Evolutionary conservation across 768 basidiomycete genomes (phyloP).

Genomic region (Agrocybe pediades): DNA sequence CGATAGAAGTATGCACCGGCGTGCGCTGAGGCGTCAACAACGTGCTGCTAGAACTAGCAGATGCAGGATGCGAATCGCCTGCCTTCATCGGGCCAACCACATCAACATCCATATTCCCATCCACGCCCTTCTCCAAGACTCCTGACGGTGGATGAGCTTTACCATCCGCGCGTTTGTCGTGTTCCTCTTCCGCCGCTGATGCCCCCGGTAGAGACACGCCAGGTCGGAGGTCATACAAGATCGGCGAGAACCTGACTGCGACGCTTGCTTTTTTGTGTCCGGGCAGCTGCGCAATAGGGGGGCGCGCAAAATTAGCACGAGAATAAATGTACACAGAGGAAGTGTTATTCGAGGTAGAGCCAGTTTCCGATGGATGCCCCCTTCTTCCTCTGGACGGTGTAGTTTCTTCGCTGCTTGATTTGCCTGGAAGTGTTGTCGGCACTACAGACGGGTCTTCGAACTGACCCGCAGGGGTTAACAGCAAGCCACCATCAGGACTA

Average conservation of each 20-base stretch:
- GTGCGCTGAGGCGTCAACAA: slow-evolving; percentile 36
- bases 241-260: slow-evolving; percentile 90
- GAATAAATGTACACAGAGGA: slow-evolving; percentile 92
- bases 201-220: slow-evolving; percentile 48
- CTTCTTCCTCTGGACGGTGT: slow-evolving; percentile 62
- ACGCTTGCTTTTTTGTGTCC: slow-evolving; percentile 97
- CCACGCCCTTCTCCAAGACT: slow-evolving; percentile 66
- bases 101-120: slow-evolving; percentile 64
- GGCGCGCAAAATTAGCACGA: slow-evolving; percentile 89
- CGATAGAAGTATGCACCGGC: slow-evolving; percentile 33
- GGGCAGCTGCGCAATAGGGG: slow-evolving; percentile 92
- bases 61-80: slow-evolving; percentile 10
- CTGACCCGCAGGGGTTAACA: slow-evolving; percentile 95
- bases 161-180: slow-evolving; percentile 26
- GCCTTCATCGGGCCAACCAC: slow-evolving; percentile 43
- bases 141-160: slow-evolving; percentile 41
- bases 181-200: slow-evolving; percentile 20
- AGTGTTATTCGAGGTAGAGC: slow-evolving; percentile 48
- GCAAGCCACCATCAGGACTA: slow-evolving; percentile 90
- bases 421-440: slow-evolving; percentile 15
- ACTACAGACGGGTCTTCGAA: slow-evolving; percentile 88
- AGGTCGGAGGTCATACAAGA: slow-evolving; percentile 87
- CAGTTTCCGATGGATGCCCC: slow-evolving; percentile 40
- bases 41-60: slow-evolving; percentile 10
- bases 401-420: slow-evolving; percentile 30